Evolutionary conservation across 75 land plant species (phyloP).

Genomic region (Selaginella tamariscina): DNA sequence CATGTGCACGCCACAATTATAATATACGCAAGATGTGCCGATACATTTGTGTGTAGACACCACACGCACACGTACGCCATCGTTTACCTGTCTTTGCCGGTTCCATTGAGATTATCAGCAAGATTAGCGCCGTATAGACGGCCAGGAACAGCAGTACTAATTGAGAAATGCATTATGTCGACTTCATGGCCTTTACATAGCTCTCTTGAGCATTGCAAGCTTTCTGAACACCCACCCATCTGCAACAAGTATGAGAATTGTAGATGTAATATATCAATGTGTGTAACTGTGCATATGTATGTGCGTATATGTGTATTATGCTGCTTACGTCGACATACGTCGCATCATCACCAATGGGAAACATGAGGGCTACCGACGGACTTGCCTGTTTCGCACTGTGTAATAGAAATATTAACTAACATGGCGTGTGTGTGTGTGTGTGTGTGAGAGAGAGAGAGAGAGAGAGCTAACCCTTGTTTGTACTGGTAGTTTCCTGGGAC

Average conservation of each 20-base stretch:
- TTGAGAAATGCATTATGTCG: slow-evolving; percentile 81
- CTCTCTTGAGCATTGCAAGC: slow-evolving; percentile 40
- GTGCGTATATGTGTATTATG: background rate
- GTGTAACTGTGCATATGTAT: too few relatives aligned
- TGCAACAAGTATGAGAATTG: slow-evolving; percentile 12
- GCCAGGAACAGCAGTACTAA: slow-evolving; percentile 88
- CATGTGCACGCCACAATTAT: too few relatives aligned
- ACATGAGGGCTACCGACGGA: slow-evolving; percentile 88
- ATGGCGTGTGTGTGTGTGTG: background rate
- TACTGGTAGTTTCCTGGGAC: slow-evolving; percentile 69
- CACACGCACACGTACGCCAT: too few relatives aligned
- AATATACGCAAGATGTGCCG: too few relatives aligned
- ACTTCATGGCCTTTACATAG: slow-evolving; percentile 81
- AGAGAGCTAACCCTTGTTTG: slow-evolving; percentile 42
- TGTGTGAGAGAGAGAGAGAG: background rate
- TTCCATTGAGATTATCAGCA: slow-evolving; percentile 52
- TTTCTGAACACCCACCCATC: slow-evolving; percentile 90
- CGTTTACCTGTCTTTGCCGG: slow-evolving; percentile 68
- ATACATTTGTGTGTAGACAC: too few relatives aligned
- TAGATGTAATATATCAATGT: too few relatives aligned
- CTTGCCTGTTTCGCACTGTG: slow-evolving; percentile 38
- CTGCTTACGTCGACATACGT: slow-evolving; percentile 60
- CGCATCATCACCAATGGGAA: slow-evolving; percentile 71
- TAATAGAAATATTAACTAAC: background rate
- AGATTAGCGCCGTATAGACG: slow-evolving; percentile 77